These are phyloP conservation scores for Corylus avellana DNA, from an alignment of 306 rosid genomes.

Conservation along the genomic window DNA sequence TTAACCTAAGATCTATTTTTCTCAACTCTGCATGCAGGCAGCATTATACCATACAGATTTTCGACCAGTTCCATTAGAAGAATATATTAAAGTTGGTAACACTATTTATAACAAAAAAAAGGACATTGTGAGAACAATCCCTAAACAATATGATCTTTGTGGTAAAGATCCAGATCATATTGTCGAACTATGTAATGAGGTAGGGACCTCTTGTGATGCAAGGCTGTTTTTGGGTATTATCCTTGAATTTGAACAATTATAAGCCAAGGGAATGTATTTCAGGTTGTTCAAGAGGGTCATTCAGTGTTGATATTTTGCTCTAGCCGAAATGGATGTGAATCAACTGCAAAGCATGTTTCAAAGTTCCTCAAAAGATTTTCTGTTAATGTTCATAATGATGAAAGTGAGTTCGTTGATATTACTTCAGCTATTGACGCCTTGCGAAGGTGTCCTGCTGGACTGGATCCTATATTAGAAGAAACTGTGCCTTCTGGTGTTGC, in stretches of 20 bases:
- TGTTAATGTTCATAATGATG: slow-evolving; percentile 40
- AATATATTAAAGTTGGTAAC: slow-evolving; percentile 86
- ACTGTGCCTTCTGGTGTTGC: slow-evolving; percentile 92
- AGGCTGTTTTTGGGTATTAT: slow-evolving; percentile 26
- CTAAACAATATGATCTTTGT: slow-evolving; percentile 71
- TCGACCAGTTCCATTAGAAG: slow-evolving; percentile 97
- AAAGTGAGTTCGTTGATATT: slow-evolving; percentile 64
- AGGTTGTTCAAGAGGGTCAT: slow-evolving; percentile 96
- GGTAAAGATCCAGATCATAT: slow-evolving; percentile 99
- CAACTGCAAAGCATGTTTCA: slow-evolving; percentile 88
- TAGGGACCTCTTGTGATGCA: slow-evolving; percentile 32
- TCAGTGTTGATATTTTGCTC: slow-evolving; percentile 95
- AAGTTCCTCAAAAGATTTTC: slow-evolving; percentile 69
- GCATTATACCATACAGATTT: slow-evolving; percentile 93
- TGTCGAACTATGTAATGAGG: slow-evolving; percentile 96
- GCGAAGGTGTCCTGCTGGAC: slow-evolving; percentile 80
- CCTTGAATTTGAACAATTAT: slow-evolving; percentile 22
- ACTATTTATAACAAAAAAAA: slow-evolving; percentile 72
- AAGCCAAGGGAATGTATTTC: slow-evolving; percentile 33
- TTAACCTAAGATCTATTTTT: slow-evolving; percentile 27
- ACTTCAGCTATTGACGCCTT: slow-evolving; percentile 72
- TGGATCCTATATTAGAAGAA: slow-evolving; percentile 90
- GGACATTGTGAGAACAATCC: slow-evolving; percentile 77
- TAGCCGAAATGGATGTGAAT: slow-evolving; percentile 96
- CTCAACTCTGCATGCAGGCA: slow-evolving; percentile 62